These are phyloP conservation scores for Pelargonium citronellum DNA, from an alignment of 441 rosid genomes.

Conservation along the genomic window DNA sequence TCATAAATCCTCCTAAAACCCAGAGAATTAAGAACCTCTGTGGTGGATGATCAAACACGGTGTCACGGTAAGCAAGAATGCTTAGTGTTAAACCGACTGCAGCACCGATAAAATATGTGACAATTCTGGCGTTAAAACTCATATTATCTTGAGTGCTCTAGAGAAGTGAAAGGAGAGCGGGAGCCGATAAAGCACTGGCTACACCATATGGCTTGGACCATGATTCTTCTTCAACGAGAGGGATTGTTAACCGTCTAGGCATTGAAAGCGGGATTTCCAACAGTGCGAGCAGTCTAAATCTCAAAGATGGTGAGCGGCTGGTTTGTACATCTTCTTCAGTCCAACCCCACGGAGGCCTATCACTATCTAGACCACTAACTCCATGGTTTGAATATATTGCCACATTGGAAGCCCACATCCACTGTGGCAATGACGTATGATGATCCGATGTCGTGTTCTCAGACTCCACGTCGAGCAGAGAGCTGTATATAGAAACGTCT, in stretches of 20 bases:
- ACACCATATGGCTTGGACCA: slow-evolving; percentile 1
- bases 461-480: background rate
- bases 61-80: background rate
- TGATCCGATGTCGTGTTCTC: background rate
- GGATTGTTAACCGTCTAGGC: slow-evolving; percentile 2
- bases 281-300: background rate
- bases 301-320: background rate
- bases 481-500: background rate
- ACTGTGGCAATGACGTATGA: background rate
- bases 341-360: slow-evolving; percentile 3
- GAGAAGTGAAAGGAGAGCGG: background rate
- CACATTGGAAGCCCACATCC: background rate
- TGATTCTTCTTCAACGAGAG: background rate
- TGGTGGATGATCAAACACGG: background rate
- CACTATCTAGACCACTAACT: background rate
- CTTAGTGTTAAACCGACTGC: background rate
- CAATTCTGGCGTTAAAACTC: background rate
- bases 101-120: background rate
- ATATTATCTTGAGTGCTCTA: slow-evolving; percentile 4
- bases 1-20: slow-evolving; percentile 1
- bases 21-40: background rate
- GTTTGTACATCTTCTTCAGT: slow-evolving; percentile 3
- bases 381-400: slow-evolving; percentile 1
- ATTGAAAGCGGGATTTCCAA: background rate
- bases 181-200: slow-evolving; percentile 3